These are phyloP conservation scores for Chaetoceros tenuissimus DNA, from an alignment of 108 stramenopile genomes.

Conservation along the genomic window DNA sequence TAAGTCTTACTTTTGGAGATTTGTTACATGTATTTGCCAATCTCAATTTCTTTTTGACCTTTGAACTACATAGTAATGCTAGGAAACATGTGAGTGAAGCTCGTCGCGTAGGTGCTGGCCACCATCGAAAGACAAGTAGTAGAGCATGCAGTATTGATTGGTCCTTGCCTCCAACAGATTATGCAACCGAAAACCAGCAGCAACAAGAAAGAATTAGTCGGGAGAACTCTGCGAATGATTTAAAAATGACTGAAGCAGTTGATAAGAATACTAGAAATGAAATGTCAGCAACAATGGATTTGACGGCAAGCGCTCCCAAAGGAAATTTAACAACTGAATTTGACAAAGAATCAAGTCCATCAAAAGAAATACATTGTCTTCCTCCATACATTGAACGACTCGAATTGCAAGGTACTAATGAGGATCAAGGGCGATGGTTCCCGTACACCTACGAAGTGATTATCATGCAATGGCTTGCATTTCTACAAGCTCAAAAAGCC, in stretches of 20 bases:
- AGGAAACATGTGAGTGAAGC: slow-evolving; percentile 49
- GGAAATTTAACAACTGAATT: too few species aligned
- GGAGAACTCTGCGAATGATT: slow-evolving; percentile 1
- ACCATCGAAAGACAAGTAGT: slow-evolving; percentile 80
- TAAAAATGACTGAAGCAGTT: too few species aligned
- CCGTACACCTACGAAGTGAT: slow-evolving; percentile 84
- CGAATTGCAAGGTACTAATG: slow-evolving; percentile 28
- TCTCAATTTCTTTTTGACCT: not conserved
- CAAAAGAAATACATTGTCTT: slow-evolving; percentile 23
- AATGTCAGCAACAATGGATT: too few species aligned
- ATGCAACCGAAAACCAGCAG: slow-evolving; percentile 12
- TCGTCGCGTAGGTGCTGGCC: slow-evolving; percentile 46
- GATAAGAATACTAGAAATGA: too few species aligned
- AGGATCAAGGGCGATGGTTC: slow-evolving; percentile 57
- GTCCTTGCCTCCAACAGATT: slow-evolving; percentile 48
- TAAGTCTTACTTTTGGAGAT: slow-evolving; percentile 19
- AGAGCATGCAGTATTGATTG: slow-evolving; percentile 72
- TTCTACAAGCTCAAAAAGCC: slow-evolving; percentile 68
- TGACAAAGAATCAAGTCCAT: too few species aligned
- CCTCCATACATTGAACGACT: slow-evolving; percentile 71
- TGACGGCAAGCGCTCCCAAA: too few species aligned
- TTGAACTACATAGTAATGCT: slow-evolving; percentile 2
- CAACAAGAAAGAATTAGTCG: slow-evolving; percentile 29
- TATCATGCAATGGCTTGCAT: slow-evolving; percentile 75
- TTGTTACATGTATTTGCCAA: not conserved